Evolutionary conservation across 176 grass and related monocot species (phyloP).

Genomic region (Canna indica): DNA sequence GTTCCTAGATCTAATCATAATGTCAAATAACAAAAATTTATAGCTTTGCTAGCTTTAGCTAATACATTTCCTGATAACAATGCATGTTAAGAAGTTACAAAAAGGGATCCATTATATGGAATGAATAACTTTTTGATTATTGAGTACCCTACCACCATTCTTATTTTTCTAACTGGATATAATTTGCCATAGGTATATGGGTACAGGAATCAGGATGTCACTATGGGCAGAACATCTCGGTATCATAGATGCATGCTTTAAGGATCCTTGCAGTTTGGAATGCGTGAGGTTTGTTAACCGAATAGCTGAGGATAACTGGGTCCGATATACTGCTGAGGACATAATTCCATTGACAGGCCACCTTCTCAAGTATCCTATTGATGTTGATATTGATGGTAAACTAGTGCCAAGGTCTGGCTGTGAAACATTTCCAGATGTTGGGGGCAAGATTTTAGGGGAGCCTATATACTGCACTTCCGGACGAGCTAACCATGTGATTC

Average conservation of each 20-base stretch:
- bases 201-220: conserved; percentile 19
- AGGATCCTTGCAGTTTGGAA: not conserved
- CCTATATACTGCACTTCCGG: conserved; percentile 1
- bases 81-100: no score
- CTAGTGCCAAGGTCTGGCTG: not conserved
- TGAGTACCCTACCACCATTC: no score
- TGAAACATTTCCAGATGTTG: conserved; percentile 11
- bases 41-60: no score
- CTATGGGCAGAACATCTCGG: conserved; percentile 14
- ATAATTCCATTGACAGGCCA: conserved; percentile 15
- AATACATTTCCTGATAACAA: no score
- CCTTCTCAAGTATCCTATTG: conserved; percentile 3
- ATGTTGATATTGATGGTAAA: not conserved
- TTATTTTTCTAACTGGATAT: not conserved
- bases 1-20: no score
- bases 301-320: conserved; percentile 8
- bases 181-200: not conserved
- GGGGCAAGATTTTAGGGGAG: conserved; percentile 5
- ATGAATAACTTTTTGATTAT: not conserved
- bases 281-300: conserved; percentile 4
- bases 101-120: no score
- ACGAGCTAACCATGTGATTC: conserved; percentile 11
- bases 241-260: not conserved
- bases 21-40: no score
- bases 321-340: not conserved